Conservation (phyloP, 805 yeast species). For the Cyberlindnera maritima region DNA sequence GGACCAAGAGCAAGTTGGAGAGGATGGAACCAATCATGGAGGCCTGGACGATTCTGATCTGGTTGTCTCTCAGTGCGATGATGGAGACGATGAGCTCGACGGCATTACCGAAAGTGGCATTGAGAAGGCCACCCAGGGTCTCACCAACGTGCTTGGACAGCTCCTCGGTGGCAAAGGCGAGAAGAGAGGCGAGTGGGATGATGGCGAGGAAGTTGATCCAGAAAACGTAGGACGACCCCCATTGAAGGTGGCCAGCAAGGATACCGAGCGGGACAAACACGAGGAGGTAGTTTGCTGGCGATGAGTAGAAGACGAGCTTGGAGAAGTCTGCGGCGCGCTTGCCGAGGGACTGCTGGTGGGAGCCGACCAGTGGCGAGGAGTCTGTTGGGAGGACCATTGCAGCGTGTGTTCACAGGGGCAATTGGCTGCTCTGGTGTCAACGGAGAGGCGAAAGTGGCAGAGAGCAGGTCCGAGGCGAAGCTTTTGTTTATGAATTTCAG, state of each 20-base stretch:
- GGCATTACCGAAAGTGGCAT: slow-evolving; percentile 97
- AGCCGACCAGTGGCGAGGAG: slow-evolving; percentile 13
- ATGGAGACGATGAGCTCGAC: slow-evolving; percentile 94
- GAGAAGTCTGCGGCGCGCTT: slow-evolving; percentile 26
- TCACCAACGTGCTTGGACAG: slow-evolving; percentile 85
- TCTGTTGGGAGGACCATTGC: slow-evolving; percentile 9
- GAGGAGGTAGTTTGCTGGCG: slow-evolving; percentile 73
- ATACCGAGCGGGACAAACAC: slow-evolving; percentile 89
- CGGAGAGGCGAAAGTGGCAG: too few relatives aligned
- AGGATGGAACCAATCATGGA: slow-evolving; percentile 94
- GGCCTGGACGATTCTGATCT: slow-evolving; percentile 92
- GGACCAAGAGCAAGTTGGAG: slow-evolving; percentile 81
- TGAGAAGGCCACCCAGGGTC: slow-evolving; percentile 88
- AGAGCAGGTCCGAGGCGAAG: background rate
- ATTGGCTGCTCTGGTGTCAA: too few relatives aligned
- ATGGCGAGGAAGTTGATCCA: slow-evolving; percentile 83
- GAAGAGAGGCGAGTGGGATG: slow-evolving; percentile 85
- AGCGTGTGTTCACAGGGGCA: background rate
- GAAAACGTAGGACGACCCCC: slow-evolving; percentile 58
- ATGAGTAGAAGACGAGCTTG: slow-evolving; percentile 42
- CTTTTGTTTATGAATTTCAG: background rate
- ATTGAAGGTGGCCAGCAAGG: slow-evolving; percentile 57
- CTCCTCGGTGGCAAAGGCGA: slow-evolving; percentile 93
- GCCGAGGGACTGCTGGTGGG: slow-evolving; percentile 1
- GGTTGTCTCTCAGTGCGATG: slow-evolving; percentile 82